A percentile compares a stretch with the other conserved stretches of the same genome.
phyloP scores from a whole-genome alignment of 768 basidiomycete species.

The Leccinum barrowsii region DNA sequence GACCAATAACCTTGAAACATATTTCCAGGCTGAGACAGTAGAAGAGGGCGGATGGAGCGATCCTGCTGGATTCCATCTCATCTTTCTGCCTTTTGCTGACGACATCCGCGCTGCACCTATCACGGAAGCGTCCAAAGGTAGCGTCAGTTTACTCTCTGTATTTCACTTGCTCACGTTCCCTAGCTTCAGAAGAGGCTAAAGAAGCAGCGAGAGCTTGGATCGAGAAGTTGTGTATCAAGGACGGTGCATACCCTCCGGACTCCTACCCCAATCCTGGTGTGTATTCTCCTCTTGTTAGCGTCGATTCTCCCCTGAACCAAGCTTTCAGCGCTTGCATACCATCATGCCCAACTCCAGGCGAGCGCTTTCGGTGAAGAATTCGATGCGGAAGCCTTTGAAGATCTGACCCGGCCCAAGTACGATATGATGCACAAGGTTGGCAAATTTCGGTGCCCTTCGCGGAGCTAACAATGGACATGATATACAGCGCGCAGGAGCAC shows the following conservation, averaged over 20 bases:
- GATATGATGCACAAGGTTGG: slow-evolving; percentile 77
- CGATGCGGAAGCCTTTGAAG: slow-evolving; percentile 72
- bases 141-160: background rate
- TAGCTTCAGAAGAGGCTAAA: slow-evolving; percentile 67
- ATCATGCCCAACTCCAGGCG: slow-evolving; percentile 88
- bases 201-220: slow-evolving; percentile 72
- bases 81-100: slow-evolving; percentile 92
- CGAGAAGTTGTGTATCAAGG: slow-evolving; percentile 73
- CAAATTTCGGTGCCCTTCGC: background rate
- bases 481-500: slow-evolving; percentile 58
- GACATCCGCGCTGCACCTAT: slow-evolving; percentile 83
- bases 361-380: slow-evolving; percentile 91
- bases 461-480: background rate
- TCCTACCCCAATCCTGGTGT: slow-evolving; percentile 88
- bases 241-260: slow-evolving; percentile 82
- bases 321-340: slow-evolving; percentile 59
- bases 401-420: slow-evolving; percentile 75
- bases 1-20: background rate
- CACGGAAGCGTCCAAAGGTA: slow-evolving; percentile 62
- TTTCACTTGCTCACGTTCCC: slow-evolving; percentile 1
- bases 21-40: slow-evolving; percentile 58
- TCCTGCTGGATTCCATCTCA: slow-evolving; percentile 89
- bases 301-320: background rate
- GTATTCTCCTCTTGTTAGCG: slow-evolving; percentile 16
- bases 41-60: slow-evolving; percentile 74